A percentile compares a stretch with the other conserved stretches of the same genome.
Evolutionary conservation across 2,329 filamentous ascomycete species (phyloP).

Genomic region (Botrytis medusae): DNA sequence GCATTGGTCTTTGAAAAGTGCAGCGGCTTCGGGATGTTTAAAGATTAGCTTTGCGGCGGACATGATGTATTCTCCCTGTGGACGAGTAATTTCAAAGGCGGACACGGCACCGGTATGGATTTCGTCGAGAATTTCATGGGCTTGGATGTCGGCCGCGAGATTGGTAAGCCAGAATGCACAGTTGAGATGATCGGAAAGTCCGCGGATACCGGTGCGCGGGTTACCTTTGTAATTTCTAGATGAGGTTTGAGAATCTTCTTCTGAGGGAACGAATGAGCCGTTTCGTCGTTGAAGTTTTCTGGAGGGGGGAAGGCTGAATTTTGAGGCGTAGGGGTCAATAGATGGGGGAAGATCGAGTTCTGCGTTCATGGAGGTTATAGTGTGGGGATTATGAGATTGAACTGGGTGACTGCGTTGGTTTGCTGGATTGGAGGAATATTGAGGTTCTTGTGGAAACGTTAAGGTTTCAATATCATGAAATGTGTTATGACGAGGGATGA

Average conservation of each 20-base stretch:
- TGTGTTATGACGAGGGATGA: fast-evolving
- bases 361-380: neutral
- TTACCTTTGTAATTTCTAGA: neutral
- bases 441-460: fast-evolving
- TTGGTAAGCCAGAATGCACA: neutral
- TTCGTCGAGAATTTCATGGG: neutral
- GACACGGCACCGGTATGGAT: neutral
- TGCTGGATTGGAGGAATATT: too few relatives aligned
- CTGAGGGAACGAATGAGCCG: neutral
- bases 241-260: neutral
- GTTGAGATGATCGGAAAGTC: neutral
- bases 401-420: fast-evolving
- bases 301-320: neutral
- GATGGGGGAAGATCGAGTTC: neutral
- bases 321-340: neutral
- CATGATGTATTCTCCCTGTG: neutral
- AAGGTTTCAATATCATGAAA: fast-evolving
- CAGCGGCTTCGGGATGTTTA: neutral
- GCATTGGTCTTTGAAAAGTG: neutral
- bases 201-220: neutral
- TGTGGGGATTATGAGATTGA: neutral
- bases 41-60: neutral
- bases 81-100: neutral
- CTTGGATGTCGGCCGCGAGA: neutral
- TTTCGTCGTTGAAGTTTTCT: neutral